Evolutionary conservation across 352 stramenopile species (phyloP).

Genomic region (Globisporangium paddicum): DNA sequence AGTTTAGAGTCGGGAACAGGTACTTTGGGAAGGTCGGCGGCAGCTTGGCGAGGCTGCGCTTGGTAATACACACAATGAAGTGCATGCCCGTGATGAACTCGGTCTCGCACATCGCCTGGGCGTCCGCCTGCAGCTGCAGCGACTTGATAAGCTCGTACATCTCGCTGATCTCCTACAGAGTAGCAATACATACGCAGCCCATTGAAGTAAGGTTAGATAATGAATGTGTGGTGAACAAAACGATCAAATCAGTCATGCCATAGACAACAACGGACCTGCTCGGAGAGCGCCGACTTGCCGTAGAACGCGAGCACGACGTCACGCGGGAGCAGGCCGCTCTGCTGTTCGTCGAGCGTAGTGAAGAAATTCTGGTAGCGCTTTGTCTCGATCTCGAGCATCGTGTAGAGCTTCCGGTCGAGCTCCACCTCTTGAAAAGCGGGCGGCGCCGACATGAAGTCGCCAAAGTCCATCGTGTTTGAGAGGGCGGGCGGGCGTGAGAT

Average conservation of each 20-base stretch:
- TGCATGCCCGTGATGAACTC: slow-evolving; percentile 76
- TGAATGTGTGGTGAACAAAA: neutral
- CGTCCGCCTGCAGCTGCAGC: slow-evolving; percentile 28
- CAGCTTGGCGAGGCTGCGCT: slow-evolving; percentile 48
- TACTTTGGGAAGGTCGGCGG: slow-evolving; percentile 46
- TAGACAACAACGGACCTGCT: slow-evolving; percentile 15
- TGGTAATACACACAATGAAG: slow-evolving; percentile 76
- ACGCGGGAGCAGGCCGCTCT: slow-evolving; percentile 14
- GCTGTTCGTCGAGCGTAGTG: slow-evolving; percentile 30
- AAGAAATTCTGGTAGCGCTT: slow-evolving; percentile 61
- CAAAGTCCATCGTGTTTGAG: slow-evolving; percentile 12
- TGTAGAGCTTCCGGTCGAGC: slow-evolving; percentile 37
- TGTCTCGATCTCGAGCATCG: slow-evolving; percentile 60
- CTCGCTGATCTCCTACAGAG: slow-evolving; percentile 32
- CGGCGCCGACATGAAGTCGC: slow-evolving; percentile 10
- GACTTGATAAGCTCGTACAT: slow-evolving; percentile 47
- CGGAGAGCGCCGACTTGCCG: slow-evolving; percentile 47
- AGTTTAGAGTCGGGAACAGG: slow-evolving; percentile 57
- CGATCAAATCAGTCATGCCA: neutral
- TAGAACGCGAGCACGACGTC: slow-evolving; percentile 47
- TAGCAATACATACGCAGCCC: neutral
- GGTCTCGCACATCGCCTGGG: slow-evolving; percentile 30
- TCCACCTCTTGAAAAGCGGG: slow-evolving; percentile 3
- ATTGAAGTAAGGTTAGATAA: neutral
- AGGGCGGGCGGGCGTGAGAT: neutral